These are phyloP conservation scores for Leptographium galeiforme DNA, from an alignment of 2,329 filamentous ascomycete species.

Conservation along the genomic window DNA sequence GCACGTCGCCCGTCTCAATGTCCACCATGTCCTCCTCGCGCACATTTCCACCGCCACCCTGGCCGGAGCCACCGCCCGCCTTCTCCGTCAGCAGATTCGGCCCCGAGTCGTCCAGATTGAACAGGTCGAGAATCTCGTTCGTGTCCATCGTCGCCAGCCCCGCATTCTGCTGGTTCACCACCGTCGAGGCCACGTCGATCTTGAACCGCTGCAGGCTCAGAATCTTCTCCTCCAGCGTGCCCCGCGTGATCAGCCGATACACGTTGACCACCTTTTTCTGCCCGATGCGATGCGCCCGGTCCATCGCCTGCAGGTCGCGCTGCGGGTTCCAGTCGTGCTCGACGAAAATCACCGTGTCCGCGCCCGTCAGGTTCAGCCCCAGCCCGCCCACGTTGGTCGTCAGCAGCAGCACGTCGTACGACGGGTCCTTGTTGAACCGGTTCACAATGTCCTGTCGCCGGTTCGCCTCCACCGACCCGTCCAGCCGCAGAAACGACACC, in stretches of 20 bases:
- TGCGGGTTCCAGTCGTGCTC: slow-evolving; percentile 99
- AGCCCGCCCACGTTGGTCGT: slow-evolving; percentile 93
- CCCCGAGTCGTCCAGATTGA: slow-evolving; percentile 74
- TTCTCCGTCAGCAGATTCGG: slow-evolving; percentile 52
- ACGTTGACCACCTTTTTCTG: slow-evolving; percentile 99
- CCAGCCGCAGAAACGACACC: slow-evolving; percentile 86
- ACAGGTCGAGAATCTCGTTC: slow-evolving; percentile 92
- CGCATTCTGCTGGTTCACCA: slow-evolving; percentile 98
- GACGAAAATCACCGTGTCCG: slow-evolving; percentile 97
- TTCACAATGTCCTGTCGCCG: slow-evolving; percentile 97
- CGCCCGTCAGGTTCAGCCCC: slow-evolving; percentile 87
- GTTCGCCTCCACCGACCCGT: slow-evolving; percentile 82
- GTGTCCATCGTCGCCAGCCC: slow-evolving; percentile 94
- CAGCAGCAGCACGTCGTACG: slow-evolving; percentile 83
- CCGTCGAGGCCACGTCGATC: slow-evolving; percentile 94
- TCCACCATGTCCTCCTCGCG: slow-evolving; percentile 82
- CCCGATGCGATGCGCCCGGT: slow-evolving; percentile 91
- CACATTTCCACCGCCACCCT: slow-evolving; percentile 23
- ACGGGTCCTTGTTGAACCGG: slow-evolving; percentile 95
- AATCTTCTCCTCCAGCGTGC: slow-evolving; percentile 97
- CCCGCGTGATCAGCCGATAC: slow-evolving; percentile 88
- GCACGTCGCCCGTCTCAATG: slow-evolving; percentile 78
- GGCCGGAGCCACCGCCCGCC: slow-evolving; percentile 24
- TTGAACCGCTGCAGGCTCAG: slow-evolving; percentile 97
- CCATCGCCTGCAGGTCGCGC: slow-evolving; percentile 97